Base-by-base conservation (phyloP, 1,139 yeast genomes). In the Nakaseomyces bracarensis region DNA sequence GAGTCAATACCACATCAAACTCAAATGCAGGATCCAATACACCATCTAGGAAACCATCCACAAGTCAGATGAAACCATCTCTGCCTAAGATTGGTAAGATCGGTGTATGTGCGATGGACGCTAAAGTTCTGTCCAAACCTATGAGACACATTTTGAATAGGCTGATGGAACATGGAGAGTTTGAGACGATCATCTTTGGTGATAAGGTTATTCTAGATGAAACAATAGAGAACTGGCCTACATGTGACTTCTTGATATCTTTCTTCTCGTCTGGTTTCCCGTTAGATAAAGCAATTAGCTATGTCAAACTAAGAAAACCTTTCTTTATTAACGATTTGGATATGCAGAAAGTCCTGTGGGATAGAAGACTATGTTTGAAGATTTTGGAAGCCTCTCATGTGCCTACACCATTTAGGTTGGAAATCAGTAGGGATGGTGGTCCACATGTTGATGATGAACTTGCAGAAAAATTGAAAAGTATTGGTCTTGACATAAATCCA, bases 91-190 rank as follows among this genome's bases (percentile, higher is more conserved):
- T 87, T 49, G 98, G 98, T 28, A 87, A 86, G 53, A 86, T 93
- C 54, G 99, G 99, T 38, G 96, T 93, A 1, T 93, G 98, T 68
- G 99, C 99, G 7, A 89, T 93, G 97, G 98, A 93, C 63, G 81
- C 91, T 43, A 93, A 93, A 63, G 98, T 89, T 1, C 73, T 95
- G 60, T 83, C 95, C 30, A 93, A 93, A 64, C 98, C 99, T 2
- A 91, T 97, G 60, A 72, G 97, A 48, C 85, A 83, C 48, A 93
- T 93, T 49, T 70, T 93, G 53, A 89, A 85, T 61, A 70, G 96
- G 41, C 68, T 93, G 56, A 84, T 89, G 49, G 95, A 85, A 53
- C 81, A 85, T 53, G 96, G 96, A 22, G 98, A 91, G 64, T 91
- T 93, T 62, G 97, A 93, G 61, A 87, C 97, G 0, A 83, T 93